Evolutionary conservation across 805 yeast species (phyloP).

Genomic region (Metschnikowia reukaufii): DNA sequence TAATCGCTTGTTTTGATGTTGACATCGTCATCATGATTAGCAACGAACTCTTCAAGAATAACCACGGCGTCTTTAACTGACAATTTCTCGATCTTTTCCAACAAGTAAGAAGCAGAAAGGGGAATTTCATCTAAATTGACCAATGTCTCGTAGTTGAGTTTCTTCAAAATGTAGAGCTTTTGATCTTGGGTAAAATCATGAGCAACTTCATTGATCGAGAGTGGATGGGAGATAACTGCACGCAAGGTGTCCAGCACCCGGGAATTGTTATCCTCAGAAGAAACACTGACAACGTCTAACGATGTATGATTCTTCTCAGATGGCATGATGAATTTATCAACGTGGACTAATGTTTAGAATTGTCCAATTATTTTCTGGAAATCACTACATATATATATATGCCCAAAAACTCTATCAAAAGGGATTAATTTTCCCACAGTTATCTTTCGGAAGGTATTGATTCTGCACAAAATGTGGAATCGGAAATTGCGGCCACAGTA

Average conservation of each 20-base stretch:
- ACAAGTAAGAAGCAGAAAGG: constrained; percentile 35
- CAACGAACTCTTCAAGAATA: constrained; percentile 39
- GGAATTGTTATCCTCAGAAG: background rate
- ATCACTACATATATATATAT: too few species aligned
- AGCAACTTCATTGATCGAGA: constrained; percentile 27
- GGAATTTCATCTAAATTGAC: constrained; percentile 33
- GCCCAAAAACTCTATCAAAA: too few species aligned
- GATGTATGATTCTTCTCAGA: background rate
- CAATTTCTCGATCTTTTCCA: constrained; percentile 37
- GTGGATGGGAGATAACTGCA: constrained; percentile 19
- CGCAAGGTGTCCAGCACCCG: background rate
- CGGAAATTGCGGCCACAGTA: too few species aligned
- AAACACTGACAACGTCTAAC: background rate
- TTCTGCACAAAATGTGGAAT: too few species aligned
- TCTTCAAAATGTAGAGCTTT: constrained; percentile 28
- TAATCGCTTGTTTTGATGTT: constrained; percentile 43
- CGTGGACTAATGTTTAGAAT: too few species aligned
- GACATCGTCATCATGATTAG: constrained; percentile 46
- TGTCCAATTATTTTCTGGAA: too few species aligned
- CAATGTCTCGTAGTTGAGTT: constrained; percentile 27
- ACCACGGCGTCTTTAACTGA: constrained; percentile 38
- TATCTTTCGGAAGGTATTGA: too few species aligned
- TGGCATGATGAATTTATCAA: too few species aligned
- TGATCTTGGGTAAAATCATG: constrained; percentile 25
- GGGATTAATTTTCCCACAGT: too few species aligned